Conservation (phyloP, 2,329 filamentous ascomycete genomes). For the Hypomyces rosellus region DNA sequence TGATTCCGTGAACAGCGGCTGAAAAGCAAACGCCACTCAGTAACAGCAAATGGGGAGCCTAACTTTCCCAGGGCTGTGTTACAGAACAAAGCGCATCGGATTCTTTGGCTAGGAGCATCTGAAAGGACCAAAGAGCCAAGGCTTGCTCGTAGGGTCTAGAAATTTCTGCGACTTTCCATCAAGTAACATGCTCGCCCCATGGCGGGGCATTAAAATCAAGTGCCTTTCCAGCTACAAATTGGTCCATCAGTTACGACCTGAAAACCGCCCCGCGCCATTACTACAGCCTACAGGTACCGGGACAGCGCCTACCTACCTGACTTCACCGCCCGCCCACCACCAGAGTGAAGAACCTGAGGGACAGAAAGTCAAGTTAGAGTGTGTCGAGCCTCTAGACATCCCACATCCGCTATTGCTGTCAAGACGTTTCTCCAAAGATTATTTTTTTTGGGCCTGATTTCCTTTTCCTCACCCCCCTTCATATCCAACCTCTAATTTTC, state of each 20-base stretch:
- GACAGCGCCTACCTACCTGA: constrained; percentile 7
- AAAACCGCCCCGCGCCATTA: constrained; percentile 4
- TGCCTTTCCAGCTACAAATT: constrained; percentile 3
- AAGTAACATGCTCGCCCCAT: constrained; percentile 10
- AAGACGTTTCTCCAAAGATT: constrained; percentile 1
- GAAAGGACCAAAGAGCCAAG: neutral
- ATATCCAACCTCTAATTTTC: constrained; percentile 1
- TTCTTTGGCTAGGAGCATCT: no score
- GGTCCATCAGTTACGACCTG: constrained; percentile 5
- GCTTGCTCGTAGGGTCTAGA: constrained; percentile 16
- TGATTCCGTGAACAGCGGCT: no score
- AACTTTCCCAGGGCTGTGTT: no score
- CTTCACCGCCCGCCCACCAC: constrained; percentile 8
- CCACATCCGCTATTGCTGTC: neutral
- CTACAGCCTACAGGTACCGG: constrained; percentile 8
- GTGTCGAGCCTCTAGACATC: no score
- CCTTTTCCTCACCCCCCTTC: neutral
- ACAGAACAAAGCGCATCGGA: no score
- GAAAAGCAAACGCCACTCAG: no score
- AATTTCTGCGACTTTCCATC: constrained; percentile 22
- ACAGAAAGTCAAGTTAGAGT: no score
- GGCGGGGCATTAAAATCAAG: constrained; percentile 13
- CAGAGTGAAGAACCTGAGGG: no score
- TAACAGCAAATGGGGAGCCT: no score
- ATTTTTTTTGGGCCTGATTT: constrained; percentile 4